Evolutionary conservation across 2,329 filamentous ascomycete species (phyloP).

Genomic region (Colletotrichum lini): DNA sequence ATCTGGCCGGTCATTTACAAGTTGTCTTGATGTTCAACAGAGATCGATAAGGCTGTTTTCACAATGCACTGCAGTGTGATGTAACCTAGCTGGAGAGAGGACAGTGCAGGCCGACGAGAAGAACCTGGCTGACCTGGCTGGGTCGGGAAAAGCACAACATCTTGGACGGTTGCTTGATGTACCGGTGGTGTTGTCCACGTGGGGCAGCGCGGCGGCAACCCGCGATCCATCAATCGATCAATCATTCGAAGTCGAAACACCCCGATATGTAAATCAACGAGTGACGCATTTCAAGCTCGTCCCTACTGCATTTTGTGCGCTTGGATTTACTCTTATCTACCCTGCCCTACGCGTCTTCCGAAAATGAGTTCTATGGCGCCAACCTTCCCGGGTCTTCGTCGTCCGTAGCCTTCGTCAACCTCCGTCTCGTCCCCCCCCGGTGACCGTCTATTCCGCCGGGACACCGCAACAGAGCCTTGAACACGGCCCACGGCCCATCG

Average conservation of each 20-base stretch:
- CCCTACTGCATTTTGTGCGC: neutral
- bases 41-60: constrained; percentile 6
- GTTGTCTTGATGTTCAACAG: constrained; percentile 17
- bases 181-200: constrained; percentile 8
- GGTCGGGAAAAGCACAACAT: neutral
- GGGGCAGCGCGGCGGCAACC: neutral
- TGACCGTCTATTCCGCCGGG: neutral
- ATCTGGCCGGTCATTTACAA: constrained; percentile 18
- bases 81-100: no score
- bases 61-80: neutral
- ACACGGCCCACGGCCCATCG: neutral
- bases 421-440: neutral
- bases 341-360: neutral
- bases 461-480: neutral
- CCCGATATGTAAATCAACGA: neutral
- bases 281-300: constrained; percentile 27
- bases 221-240: constrained; percentile 1
- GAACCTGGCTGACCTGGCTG: neutral
- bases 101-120: neutral
- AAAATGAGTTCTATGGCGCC: neutral
- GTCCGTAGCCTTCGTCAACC: constrained; percentile 27
- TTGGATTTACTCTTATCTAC: neutral
- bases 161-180: neutral
- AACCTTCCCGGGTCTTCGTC: neutral
- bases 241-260: neutral